phyloP scores from a whole-genome alignment of 768 basidiomycete species.

The Boletus bicolor region DNA sequence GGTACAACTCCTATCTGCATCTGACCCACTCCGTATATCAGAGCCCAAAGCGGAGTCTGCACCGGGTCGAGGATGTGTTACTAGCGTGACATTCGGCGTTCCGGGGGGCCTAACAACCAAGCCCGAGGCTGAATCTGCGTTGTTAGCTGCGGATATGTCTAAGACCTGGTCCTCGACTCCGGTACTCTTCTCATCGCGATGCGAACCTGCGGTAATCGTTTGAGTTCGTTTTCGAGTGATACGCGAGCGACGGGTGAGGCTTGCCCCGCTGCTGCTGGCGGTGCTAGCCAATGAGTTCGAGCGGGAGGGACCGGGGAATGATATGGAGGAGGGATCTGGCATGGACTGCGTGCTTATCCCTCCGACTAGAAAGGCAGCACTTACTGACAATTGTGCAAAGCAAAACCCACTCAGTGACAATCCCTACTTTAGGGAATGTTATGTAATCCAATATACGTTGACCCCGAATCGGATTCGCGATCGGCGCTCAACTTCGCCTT shows the following conservation, averaged over 20 bases:
- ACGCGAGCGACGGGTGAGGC: conserved; percentile 48
- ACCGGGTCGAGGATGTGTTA: conserved; percentile 16
- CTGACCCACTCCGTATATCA: conserved; percentile 8
- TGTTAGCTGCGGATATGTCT: conserved; percentile 30
- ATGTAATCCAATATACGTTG: conserved; percentile 20
- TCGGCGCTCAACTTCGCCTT: conserved; percentile 11
- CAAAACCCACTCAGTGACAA: conserved; percentile 19
- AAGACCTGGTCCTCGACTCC: conserved; percentile 22
- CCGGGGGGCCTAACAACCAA: conserved; percentile 10
- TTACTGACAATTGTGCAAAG: conserved; percentile 9
- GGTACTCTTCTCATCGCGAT: conserved; percentile 16
- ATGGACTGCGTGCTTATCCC: conserved; percentile 28
- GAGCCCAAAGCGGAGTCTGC: conserved; percentile 8
- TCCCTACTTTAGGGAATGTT: conserved; percentile 25
- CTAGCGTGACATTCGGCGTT: conserved; percentile 3
- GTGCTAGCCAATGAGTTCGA: conserved; percentile 36
- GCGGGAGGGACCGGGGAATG: conserved; percentile 32
- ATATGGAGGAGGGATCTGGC: conserved; percentile 29
- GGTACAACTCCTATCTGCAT: conserved; percentile 24
- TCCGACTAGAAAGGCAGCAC: conserved; percentile 17
- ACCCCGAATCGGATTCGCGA: conserved; percentile 9
- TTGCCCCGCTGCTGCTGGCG: conserved; percentile 46
- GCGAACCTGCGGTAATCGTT: conserved; percentile 41
- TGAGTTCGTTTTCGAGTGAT: conserved; percentile 52
- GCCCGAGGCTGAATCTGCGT: background rate